phyloP scores from a whole-genome alignment of 306 rosid species.

The Prunus fruticosa region DNA sequence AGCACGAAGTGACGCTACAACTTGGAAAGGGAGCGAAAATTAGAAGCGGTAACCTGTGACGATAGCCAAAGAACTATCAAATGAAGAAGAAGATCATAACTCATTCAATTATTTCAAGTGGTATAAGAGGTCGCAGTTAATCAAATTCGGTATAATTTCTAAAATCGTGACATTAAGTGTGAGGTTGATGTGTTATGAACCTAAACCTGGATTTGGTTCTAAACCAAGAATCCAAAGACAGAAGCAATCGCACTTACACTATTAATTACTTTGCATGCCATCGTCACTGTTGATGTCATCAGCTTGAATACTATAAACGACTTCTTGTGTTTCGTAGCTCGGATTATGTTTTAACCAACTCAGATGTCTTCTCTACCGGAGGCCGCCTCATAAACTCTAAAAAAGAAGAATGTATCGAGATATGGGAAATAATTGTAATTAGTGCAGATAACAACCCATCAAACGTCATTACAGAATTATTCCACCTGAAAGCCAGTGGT shows the following conservation, averaged over 20 bases:
- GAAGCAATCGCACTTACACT: slow-evolving; percentile 32
- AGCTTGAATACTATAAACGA: slow-evolving; percentile 56
- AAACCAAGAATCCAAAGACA: not conserved
- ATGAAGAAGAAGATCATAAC: not conserved
- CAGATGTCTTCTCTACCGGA: slow-evolving; percentile 45
- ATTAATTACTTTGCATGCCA: slow-evolving; percentile 38
- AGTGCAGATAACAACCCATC: not conserved
- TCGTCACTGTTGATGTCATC: slow-evolving; percentile 57
- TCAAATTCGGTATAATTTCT: not conserved
- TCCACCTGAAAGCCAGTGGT: slow-evolving; percentile 48
- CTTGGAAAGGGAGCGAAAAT: not conserved
- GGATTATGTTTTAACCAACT: slow-evolving; percentile 48
- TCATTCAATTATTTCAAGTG: not conserved
- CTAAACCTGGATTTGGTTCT: not conserved
- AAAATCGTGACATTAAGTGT: not conserved
- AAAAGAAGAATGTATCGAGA: slow-evolving; percentile 1
- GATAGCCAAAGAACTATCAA: not conserved
- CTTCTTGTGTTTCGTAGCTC: slow-evolving; percentile 46
- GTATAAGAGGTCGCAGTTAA: not conserved
- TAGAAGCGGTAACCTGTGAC: not conserved
- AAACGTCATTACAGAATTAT: slow-evolving; percentile 16
- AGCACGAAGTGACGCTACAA: not conserved
- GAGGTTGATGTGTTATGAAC: no score
- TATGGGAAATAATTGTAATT: not conserved
- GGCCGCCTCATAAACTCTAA: slow-evolving; percentile 68